Evolutionary conservation across 129 eudicot genomes (phyloP), one percentile per base, ranked within the genome.

Genomic region (Lactuca saligna): DNA sequence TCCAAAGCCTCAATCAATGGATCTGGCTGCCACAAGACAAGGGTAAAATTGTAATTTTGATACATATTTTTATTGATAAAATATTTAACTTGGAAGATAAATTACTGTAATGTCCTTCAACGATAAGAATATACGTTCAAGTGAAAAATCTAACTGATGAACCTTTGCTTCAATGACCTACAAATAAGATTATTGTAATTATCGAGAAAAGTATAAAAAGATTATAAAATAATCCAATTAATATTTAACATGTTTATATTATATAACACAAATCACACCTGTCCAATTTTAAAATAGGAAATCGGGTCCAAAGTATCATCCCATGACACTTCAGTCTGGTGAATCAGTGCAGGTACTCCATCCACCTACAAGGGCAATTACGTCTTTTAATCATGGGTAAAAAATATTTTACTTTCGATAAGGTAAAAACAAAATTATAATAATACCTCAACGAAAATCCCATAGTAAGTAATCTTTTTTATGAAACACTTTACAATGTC

Each of bases 261-360:
- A 61, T 44, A 58, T 35, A 29, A 66, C 16, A 67, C 39, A 39
- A 8, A 67, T 58, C 48, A 12, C 55, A 87, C 99, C 97, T 93
- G 97, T 33, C 99, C 99, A 57, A 87, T 83, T 85, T 87, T 85
- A 34, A 93, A 90, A 72, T 71, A 75, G 16, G 86, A 66, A 61
- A 77, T 74, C 32, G 94, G 89, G 75, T 89, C 90, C 74, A 87
- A 80, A 49, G 93, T 81, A 71, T 78, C 84, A 80, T 89, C 96
- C 99, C 99, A 89, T 5, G 95, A 89, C 34, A 93, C 93, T 83
- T 93, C 97, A 44, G 96, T 81, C 82, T 93, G 97, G 81, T 93
- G 99, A 77, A 93, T 89, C 51, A 93, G 78, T 12, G 97, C 99
- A 67, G 97, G 90, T 54, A 93, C 99, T 54, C 97, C 97, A 83